A percentile compares a stretch with the other conserved stretches of the same genome.
phyloP scores from a whole-genome alignment of 2,329 filamentous ascomycete genomes.

The Phyllosticta citribraziliensis region DNA sequence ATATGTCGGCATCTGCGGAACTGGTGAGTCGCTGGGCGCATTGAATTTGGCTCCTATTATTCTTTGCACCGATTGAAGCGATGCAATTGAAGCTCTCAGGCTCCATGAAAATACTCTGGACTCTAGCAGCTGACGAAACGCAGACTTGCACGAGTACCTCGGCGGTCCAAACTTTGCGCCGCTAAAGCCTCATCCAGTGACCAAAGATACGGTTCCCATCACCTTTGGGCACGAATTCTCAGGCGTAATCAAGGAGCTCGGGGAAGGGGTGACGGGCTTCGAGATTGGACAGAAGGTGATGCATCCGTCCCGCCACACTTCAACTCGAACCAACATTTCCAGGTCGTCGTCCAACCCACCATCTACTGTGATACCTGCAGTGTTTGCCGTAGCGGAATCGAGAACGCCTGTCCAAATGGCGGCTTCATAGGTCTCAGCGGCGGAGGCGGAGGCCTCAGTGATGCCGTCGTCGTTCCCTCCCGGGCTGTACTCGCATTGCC shows the following conservation, averaged over 20 bases:
- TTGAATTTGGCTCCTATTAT: not conserved
- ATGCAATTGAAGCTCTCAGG: constrained; percentile 12
- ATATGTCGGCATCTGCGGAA: constrained; percentile 45
- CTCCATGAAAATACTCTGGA: not conserved
- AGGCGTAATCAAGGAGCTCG: constrained; percentile 51
- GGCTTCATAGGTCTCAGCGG: constrained; percentile 44
- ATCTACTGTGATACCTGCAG: constrained; percentile 48
- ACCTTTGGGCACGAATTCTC: constrained; percentile 58
- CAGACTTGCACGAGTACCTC: constrained; percentile 44
- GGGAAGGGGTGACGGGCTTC: constrained; percentile 38
- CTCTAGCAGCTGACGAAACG: constrained; percentile 12
- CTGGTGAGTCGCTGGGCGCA: not conserved
- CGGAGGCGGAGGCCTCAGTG: constrained; percentile 47
- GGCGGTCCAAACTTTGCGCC: constrained; percentile 41
- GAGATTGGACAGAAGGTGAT: constrained; percentile 38
- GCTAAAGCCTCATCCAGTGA: constrained; percentile 46
- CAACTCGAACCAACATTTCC: not conserved
- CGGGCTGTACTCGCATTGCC: constrained; percentile 43
- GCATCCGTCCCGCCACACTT: not conserved
- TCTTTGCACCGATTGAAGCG: not conserved
- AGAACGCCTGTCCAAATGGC: constrained; percentile 49
- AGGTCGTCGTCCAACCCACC: constrained; percentile 50
- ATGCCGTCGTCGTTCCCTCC: constrained; percentile 44
- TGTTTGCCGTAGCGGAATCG: constrained; percentile 42
- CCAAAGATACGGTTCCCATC: constrained; percentile 47